phyloP scores from a whole-genome alignment of 169 alveolate species.

The Eimeria zaria region DNA sequence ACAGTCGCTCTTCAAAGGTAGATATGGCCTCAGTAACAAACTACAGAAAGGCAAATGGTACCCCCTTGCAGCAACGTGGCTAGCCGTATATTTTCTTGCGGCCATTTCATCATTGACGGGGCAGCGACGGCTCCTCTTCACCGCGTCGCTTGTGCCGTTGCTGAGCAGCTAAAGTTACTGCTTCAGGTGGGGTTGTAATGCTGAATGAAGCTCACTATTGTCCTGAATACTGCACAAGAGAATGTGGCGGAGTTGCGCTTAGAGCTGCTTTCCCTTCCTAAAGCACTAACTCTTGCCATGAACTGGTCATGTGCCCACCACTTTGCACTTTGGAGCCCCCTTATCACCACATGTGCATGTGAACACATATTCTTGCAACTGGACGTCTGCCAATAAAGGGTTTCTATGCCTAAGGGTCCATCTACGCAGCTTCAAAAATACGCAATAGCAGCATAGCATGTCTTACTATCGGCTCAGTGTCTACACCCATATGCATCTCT shows the following conservation, averaged over 20 bases:
- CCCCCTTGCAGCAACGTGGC: background rate
- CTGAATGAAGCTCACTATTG: background rate
- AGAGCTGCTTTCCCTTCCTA: background rate
- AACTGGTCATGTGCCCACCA: background rate
- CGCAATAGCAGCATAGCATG: background rate
- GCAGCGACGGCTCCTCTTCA: background rate
- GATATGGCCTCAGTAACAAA: background rate
- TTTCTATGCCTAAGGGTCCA: background rate
- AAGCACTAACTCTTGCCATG: background rate
- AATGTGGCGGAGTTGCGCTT: background rate
- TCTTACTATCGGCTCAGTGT: background rate
- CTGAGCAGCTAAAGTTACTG: constrained; percentile 5
- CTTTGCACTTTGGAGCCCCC: background rate
- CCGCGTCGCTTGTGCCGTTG: background rate
- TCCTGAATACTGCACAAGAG: background rate
- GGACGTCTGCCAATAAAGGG: background rate
- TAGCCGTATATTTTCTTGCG: background rate
- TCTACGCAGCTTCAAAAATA: background rate
- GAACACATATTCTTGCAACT: background rate
- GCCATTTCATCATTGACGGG: background rate
- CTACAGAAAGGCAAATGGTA: background rate
- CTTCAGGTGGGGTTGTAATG: background rate
- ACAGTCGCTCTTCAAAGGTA: background rate
- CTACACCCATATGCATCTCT: background rate
- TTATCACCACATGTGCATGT: background rate